Conservation (phyloP, 495 filamentous ascomycete species). For the Staphylotrichum tortipilum region DNA sequence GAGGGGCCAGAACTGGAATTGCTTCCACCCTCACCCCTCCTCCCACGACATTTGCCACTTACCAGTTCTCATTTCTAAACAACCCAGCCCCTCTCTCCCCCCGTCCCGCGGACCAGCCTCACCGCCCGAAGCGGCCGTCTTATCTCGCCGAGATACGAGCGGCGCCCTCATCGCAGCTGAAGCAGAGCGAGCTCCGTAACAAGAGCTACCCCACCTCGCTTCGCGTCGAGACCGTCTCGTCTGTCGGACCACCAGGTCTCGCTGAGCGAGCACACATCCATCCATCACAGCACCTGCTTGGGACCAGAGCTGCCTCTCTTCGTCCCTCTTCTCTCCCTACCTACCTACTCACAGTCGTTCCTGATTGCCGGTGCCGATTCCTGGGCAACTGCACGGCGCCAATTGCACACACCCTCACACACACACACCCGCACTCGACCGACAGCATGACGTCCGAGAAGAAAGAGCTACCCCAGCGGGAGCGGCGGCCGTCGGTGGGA, state of each 20-base stretch:
- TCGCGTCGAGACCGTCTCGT: conserved; percentile 1
- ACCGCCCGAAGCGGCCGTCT: not conserved
- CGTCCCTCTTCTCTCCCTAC: not conserved
- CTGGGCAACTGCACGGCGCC: not conserved
- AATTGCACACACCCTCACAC: too few species aligned
- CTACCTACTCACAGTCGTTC: not conserved
- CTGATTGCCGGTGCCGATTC: not conserved
- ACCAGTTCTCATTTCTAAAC: not conserved
- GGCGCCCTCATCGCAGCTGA: too few species aligned
- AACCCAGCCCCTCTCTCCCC: not conserved
- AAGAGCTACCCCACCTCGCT: conserved; percentile 1
- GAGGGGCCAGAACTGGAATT: too few species aligned
- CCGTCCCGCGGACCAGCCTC: not conserved
- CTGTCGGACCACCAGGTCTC: not conserved
- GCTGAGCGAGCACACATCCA: too few species aligned
- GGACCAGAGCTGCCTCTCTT: not conserved
- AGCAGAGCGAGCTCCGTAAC: not conserved
- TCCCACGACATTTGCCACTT: not conserved
- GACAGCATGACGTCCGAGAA: conserved; percentile 29
- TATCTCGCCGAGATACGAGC: not conserved
- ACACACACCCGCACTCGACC: too few species aligned
- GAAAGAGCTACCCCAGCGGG: conserved; percentile 26
- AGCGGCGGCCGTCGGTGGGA: conserved; percentile 65
- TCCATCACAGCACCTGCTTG: too few species aligned
- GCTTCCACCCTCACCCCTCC: not conserved